A percentile compares a stretch with the other conserved stretches of the same genome.
phyloP scores from a whole-genome alignment of 2,329 filamentous ascomycete species.

The Xylariales sp. region DNA sequence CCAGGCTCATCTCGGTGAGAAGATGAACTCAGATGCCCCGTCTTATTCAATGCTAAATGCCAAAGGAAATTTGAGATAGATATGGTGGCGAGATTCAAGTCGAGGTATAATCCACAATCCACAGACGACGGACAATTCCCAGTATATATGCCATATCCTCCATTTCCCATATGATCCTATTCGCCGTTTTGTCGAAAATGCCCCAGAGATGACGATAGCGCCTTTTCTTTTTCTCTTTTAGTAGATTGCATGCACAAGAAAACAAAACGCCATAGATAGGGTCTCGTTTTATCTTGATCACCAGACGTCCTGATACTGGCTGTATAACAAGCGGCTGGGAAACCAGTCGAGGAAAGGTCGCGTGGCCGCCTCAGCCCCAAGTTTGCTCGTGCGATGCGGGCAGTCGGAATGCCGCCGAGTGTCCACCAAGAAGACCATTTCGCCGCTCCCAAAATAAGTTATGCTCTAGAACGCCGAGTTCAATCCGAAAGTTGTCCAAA shows the following conservation, averaged over 20 bases:
- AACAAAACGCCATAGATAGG: too few relatives aligned
- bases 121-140: too few relatives aligned
- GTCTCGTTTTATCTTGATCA: constrained; percentile 4
- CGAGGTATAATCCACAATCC: too few relatives aligned
- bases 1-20: too few relatives aligned
- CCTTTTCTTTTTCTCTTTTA: constrained; percentile 6
- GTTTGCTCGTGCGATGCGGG: too few relatives aligned
- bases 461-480: constrained; percentile 4
- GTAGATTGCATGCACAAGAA: constrained; percentile 2
- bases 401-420: too few relatives aligned
- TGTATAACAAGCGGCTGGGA: not conserved
- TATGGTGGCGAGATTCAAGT: too few relatives aligned
- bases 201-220: constrained; percentile 3
- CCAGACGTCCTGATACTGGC: constrained; percentile 1
- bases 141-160: constrained; percentile 1
- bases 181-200: constrained; percentile 7
- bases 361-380: too few relatives aligned
- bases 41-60: too few relatives aligned
- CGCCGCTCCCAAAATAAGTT: not conserved
- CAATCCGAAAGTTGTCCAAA: constrained; percentile 12
- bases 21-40: too few relatives aligned
- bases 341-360: too few relatives aligned
- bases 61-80: not conserved
- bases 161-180: not conserved
- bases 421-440: not conserved